Conservation (phyloP, 2,329 filamentous ascomycete species). For the Xylariaceae sp. region DNA sequence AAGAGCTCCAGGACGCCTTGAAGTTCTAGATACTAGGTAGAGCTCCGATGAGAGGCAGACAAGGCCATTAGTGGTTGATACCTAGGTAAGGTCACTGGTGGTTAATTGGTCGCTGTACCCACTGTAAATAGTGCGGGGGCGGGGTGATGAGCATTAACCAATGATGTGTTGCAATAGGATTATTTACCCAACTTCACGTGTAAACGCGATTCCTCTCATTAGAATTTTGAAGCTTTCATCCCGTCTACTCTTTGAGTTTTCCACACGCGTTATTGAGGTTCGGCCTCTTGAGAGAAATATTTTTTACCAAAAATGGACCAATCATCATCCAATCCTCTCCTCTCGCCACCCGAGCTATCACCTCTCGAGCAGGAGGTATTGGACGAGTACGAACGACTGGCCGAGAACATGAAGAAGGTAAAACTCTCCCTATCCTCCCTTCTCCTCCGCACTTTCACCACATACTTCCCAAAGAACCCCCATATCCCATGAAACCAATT, state of each 20-base stretch:
- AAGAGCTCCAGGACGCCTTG: no score
- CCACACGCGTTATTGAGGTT: background rate
- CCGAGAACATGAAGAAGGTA: conserved; percentile 92
- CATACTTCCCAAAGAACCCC: background rate
- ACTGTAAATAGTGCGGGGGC: no score
- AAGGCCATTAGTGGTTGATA: no score
- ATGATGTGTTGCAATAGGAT: no score
- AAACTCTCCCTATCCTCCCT: conserved; percentile 4
- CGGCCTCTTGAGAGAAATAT: background rate
- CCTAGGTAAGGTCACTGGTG: no score
- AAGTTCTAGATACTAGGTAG: no score
- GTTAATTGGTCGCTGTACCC: no score
- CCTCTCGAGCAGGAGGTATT: conserved; percentile 92
- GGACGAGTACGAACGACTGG: conserved; percentile 87
- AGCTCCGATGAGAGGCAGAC: no score
- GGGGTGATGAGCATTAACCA: no score
- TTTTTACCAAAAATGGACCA: conserved; percentile 22
- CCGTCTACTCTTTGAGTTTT: background rate
- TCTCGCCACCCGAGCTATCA: conserved; percentile 64
- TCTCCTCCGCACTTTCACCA: background rate
- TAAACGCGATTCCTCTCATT: background rate
- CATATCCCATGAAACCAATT: background rate
- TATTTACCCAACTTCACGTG: background rate
- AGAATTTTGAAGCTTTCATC: background rate
- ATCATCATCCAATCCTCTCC: conserved; percentile 29